Percentiles rank a stretch among this genome's conserved stretches.
These are phyloP conservation scores for Emergomyces africanus DNA, from an alignment of 2,329 filamentous ascomycete species.

Conservation along the genomic window DNA sequence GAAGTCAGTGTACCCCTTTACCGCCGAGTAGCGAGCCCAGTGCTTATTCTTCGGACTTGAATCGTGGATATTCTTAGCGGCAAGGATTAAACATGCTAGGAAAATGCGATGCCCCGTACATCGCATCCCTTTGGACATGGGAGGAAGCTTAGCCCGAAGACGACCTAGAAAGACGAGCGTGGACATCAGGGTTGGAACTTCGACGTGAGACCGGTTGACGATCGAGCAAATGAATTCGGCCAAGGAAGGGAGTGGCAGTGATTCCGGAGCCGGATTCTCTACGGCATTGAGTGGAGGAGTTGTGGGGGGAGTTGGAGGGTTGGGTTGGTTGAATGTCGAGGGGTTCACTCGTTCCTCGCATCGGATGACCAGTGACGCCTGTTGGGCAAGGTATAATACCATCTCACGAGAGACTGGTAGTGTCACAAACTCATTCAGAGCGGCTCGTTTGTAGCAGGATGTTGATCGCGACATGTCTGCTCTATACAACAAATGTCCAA, in stretches of 20 bases:
- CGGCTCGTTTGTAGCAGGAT: slow-evolving; percentile 26
- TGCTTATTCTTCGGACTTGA: slow-evolving; percentile 99
- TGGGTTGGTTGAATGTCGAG: slow-evolving; percentile 28
- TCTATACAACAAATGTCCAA: neutral
- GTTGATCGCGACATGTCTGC: slow-evolving; percentile 6
- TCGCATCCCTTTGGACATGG: slow-evolving; percentile 88
- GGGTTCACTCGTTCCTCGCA: slow-evolving; percentile 39
- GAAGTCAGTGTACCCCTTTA: slow-evolving; percentile 61
- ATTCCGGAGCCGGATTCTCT: slow-evolving; percentile 19
- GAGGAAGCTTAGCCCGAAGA: slow-evolving; percentile 71
- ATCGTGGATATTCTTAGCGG: slow-evolving; percentile 97
- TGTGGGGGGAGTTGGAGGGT: slow-evolving; percentile 47
- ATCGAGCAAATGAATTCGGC: slow-evolving; percentile 87
- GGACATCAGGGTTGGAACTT: slow-evolving; percentile 95
- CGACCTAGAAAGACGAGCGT: slow-evolving; percentile 86
- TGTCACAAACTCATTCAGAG: slow-evolving; percentile 36
- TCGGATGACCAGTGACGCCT: slow-evolving; percentile 36
- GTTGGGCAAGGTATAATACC: slow-evolving; percentile 34
- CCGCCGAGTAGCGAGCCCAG: slow-evolving; percentile 86
- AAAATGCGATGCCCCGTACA: slow-evolving; percentile 98
- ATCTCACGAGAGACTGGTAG: slow-evolving; percentile 36
- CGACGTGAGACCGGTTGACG: slow-evolving; percentile 85
- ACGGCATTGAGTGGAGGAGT: slow-evolving; percentile 41
- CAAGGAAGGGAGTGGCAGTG: slow-evolving; percentile 55
- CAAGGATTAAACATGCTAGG: slow-evolving; percentile 51